phyloP scores from a whole-genome alignment of 345 rosid species.

The Dipteronia sinensis region DNA sequence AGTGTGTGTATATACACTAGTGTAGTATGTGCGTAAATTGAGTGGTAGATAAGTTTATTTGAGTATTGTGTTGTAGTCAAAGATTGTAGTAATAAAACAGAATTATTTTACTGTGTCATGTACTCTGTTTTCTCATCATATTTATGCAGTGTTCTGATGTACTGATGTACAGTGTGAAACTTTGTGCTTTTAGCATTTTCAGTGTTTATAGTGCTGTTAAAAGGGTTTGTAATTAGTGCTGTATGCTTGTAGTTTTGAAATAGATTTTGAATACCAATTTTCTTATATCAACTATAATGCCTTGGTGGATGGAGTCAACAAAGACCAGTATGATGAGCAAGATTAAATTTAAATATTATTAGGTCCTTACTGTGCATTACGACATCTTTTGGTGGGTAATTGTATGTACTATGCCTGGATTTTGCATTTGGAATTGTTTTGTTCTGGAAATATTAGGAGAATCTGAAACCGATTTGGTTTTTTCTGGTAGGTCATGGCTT shows the following conservation, averaged over 20 bases:
- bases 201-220: neutral
- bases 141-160: neutral
- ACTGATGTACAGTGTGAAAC: neutral
- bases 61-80: no score
- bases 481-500: slow-evolving; percentile 67
- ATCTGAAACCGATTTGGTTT: slow-evolving; percentile 23
- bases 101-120: no score
- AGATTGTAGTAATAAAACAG: no score
- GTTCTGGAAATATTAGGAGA: neutral
- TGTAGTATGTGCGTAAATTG: no score
- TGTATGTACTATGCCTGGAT: neutral
- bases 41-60: no score
- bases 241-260: neutral
- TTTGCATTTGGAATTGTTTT: neutral
- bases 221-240: neutral
- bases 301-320: neutral
- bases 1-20: no score
- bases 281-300: neutral
- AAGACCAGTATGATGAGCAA: neutral
- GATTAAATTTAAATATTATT: neutral
- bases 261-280: neutral
- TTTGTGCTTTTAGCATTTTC: neutral
- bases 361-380: neutral
- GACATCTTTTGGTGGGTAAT: neutral
- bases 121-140: no score